Evolutionary conservation across 2,329 filamentous ascomycete genomes (phyloP), one percentile per base, ranked within the genome.

Genomic region (Aquanectria penicillioides): DNA sequence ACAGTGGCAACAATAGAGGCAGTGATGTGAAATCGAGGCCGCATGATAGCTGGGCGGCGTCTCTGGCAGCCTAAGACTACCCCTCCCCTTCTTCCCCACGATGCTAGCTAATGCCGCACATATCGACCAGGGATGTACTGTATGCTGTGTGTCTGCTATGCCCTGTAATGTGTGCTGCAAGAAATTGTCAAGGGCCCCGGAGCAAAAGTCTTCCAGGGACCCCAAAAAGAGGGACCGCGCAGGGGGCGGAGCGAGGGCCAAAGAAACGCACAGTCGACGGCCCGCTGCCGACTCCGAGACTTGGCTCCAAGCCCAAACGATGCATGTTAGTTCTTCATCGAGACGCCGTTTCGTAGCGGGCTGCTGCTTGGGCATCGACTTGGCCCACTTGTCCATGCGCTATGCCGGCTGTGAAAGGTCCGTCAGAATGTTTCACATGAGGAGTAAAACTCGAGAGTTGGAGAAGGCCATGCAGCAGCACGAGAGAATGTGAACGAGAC

Each of bases 21-120:
- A 28, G 53, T 37, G 53, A 57, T 57, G 44, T 38, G 53, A 50
- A 57, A 50, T 50, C 46, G 34, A 37, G 28, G 31, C 37, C 37
- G 37, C 53, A 44, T 57, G 38, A 44, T 57, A 37, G 44, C 37
- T 41, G 17, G 38, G 44, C 44, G 46, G 41, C 12, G 41, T 46
- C 28, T 17, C 20, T 26, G 33, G 29, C 33, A 46, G 37, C 29
- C 9, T 57, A 17, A 20, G 23, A 40, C n/a, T 6, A 48, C 29
- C 44, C 38, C 15, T 18, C 36, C 41, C 44, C 28, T 38, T 44
- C 44, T 50, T 50, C 53, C 53, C 53, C 53, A 50, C 53, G 53
- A 57, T 50, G 37, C 28, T 49, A 50, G n/a, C 47, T 13, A 29
- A 15, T 50, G 34, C 33, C 33, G 31, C 33, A 36, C 33, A 36